A percentile compares a stretch with the other conserved stretches of the same genome.
phyloP scores from a whole-genome alignment of 108 stramenopile genomes.

The Cylindrotheca fusiformis region DNA sequence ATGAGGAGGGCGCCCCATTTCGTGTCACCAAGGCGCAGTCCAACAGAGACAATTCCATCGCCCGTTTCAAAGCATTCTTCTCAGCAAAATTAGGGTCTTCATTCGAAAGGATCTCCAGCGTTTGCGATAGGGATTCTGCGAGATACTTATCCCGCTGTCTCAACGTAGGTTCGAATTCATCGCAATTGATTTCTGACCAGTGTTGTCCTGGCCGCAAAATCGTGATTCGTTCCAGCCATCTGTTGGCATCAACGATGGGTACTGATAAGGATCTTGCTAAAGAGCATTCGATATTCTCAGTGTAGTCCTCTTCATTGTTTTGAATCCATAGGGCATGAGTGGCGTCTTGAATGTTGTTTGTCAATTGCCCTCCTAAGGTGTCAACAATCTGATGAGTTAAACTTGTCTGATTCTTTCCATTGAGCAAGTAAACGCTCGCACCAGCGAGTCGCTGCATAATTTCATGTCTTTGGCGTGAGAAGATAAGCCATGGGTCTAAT shows the following conservation, averaged over 20 bases:
- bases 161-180: not conserved
- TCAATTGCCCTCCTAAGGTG: not conserved
- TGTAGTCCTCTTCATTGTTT: not conserved
- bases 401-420: not conserved
- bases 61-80: conserved; percentile 43
- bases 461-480: not conserved
- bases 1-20: not conserved
- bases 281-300: not conserved
- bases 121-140: conserved; percentile 7
- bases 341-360: not conserved
- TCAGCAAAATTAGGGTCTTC: conserved; percentile 51
- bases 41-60: conserved; percentile 61
- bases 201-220: conserved; percentile 24
- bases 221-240: conserved; percentile 15
- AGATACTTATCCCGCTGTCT: not conserved
- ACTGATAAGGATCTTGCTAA: not conserved
- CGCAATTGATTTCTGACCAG: conserved; percentile 39
- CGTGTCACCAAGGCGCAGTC: conserved; percentile 51
- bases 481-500: not conserved
- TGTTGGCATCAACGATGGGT: conserved; percentile 8
- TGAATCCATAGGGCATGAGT: conserved; percentile 2
- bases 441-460: not conserved
- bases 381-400: not conserved
- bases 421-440: not conserved
- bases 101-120: conserved; percentile 33